Evolutionary conservation across 2,329 filamentous ascomycete genomes (phyloP).

Genomic region (Daldinia sp.): DNA sequence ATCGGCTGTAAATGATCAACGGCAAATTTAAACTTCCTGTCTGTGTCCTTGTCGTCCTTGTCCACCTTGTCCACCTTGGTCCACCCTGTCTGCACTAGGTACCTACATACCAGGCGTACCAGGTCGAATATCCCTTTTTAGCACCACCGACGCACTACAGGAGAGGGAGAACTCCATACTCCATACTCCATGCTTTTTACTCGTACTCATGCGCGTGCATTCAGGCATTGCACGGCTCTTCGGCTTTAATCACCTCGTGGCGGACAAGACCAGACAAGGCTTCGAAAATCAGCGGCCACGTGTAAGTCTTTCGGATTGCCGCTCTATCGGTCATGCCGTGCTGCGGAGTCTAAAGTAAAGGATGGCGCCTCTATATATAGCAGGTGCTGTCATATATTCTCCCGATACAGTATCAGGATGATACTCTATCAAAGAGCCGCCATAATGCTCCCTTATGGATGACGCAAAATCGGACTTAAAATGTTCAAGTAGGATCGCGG

Average conservation of each 20-base stretch:
- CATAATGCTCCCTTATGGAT: not conserved
- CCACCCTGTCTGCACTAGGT: no score
- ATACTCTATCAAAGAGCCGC: not conserved
- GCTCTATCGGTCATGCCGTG: conserved; percentile 22
- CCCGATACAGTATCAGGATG: conserved; percentile 13
- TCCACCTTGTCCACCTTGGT: no score
- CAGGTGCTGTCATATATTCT: conserved; percentile 1
- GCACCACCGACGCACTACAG: not conserved
- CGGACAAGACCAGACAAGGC: conserved; percentile 19
- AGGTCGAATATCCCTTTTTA: not conserved
- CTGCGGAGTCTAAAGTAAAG: conserved; percentile 11
- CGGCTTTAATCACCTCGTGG: conserved; percentile 5
- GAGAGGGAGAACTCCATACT: not conserved
- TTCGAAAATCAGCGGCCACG: conserved; percentile 7
- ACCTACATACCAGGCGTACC: no score
- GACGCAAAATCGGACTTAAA: not conserved
- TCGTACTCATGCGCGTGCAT: not conserved
- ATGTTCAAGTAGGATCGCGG: not conserved
- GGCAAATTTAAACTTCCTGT: not conserved
- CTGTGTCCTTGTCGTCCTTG: not conserved
- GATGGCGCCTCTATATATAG: conserved; percentile 18
- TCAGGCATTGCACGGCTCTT: not conserved
- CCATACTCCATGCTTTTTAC: not conserved
- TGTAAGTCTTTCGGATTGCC: conserved; percentile 6
- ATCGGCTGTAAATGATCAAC: not conserved